Evolutionary conservation across 2,329 filamentous ascomycete species (phyloP), one percentile per base, ranked within the genome.

Genomic region (Chaetomium sp.): DNA sequence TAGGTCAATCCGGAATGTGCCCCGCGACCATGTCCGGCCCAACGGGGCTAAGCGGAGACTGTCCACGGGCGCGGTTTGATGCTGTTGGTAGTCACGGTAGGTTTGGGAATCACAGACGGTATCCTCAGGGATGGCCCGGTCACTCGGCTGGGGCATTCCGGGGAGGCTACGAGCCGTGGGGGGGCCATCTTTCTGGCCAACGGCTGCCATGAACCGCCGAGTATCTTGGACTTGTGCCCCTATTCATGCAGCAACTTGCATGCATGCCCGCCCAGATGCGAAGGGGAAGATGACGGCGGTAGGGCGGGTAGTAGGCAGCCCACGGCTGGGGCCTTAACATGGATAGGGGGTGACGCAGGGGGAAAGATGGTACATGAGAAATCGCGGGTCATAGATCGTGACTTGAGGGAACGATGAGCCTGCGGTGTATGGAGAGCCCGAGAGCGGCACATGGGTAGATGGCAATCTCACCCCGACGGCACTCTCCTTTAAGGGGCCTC

Each of bases 201-300:
- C 34, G 2, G 8, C 14, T 32, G 33, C 34, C 19, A 19, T 14
- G 5, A 45, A 45, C 45, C 44, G 12, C 27, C 35, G 34, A 43
- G 45, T 43, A 43, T 50, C 49, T 38, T 48, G 19, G 38, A 43
- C 32, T 33, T 12, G 49, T 51, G 44, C 55, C 58, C 55, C 55
- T 55, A 55, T 59, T 57, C 27, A 33, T 47, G 52, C 34, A 53
- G 52, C 49, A 51, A 43, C 33, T 33, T 58, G 56, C 49, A 55
- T 53, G 40, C 45, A 47, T 35, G 10, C 37, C 8, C n/a, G 32
- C 35, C 14, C 6, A n/a, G 40, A 14, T 43, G 49, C 35, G 27
- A 41, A 12, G 34, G 40, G 40, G n/a, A 40, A 44, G 14, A 35
- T n/a, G 49, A 38, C 5, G 8, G 40, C 43, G 5, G n/a, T 37